phyloP scores from a whole-genome alignment of 805 yeast genomes.

The Kuraishia cidri region DNA sequence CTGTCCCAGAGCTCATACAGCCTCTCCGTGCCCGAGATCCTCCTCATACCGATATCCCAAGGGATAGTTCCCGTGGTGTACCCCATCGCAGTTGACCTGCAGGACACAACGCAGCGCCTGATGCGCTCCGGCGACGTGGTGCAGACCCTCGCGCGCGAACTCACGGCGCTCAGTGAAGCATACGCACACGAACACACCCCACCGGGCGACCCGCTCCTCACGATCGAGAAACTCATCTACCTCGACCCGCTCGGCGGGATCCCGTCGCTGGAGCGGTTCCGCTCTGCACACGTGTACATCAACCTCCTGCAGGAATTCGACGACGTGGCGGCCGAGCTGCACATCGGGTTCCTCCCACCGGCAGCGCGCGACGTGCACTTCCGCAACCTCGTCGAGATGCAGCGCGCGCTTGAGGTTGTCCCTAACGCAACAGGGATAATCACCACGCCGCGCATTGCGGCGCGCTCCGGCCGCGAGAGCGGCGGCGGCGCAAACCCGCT shows the following conservation, averaged over 20 bases:
- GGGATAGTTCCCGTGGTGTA: conserved; percentile 53
- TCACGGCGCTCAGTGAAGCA: conserved; percentile 16
- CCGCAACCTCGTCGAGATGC: conserved; percentile 61
- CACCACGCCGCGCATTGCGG: conserved; percentile 76
- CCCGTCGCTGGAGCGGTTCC: conserved; percentile 76
- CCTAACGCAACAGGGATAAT: conserved; percentile 67
- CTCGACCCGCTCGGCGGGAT: conserved; percentile 85
- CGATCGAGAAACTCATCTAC: conserved; percentile 75
- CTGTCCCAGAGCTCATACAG: too few species aligned
- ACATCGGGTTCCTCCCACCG: conserved; percentile 44
- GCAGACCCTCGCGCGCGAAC: conserved; percentile 24
- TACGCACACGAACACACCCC: neutral
- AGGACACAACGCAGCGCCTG: conserved; percentile 17
- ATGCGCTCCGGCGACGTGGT: conserved; percentile 30
- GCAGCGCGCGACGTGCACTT: conserved; percentile 43
- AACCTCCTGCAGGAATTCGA: conserved; percentile 77
- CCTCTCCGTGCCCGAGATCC: conserved; percentile 23
- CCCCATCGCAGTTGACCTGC: conserved; percentile 40
- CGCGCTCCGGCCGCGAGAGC: too few species aligned
- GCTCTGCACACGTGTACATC: conserved; percentile 79
- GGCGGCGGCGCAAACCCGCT: conserved; percentile 79
- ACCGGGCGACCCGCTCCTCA: conserved; percentile 23
- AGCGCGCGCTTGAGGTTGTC: conserved; percentile 37
- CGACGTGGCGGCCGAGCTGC: conserved; percentile 54
- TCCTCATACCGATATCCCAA: conserved; percentile 31